These are phyloP conservation scores for Lathyrus sativus DNA, from an alignment of 306 rosid genomes.

Conservation along the genomic window DNA sequence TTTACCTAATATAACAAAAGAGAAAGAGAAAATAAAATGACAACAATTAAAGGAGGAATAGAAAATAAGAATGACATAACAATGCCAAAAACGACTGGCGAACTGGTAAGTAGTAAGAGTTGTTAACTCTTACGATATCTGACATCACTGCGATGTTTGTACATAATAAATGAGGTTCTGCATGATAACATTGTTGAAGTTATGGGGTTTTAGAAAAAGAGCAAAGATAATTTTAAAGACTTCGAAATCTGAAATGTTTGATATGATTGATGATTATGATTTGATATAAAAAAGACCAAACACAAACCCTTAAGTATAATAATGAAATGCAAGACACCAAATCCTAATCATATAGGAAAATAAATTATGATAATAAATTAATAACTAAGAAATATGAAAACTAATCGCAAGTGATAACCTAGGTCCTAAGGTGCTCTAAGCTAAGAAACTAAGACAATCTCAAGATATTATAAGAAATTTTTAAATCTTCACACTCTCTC, in stretches of 20 bases:
- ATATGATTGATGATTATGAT: conserved; percentile 2
- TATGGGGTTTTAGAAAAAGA: conserved; percentile 8
- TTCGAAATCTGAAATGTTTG: not conserved
- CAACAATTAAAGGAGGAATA: conserved; percentile 29
- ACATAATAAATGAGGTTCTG: conserved; percentile 22
- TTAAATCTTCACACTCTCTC: not conserved
- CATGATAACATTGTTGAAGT: conserved; percentile 16
- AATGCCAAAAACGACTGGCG: conserved; percentile 1
- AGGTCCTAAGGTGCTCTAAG: not conserved
- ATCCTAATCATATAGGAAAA: conserved; percentile 12
- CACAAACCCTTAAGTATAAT: not conserved
- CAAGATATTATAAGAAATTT: not conserved
- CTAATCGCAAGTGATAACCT: not conserved
- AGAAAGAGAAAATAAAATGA: conserved; percentile 25
- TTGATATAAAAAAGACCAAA: not conserved
- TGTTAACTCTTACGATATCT: not conserved
- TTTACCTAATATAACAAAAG: conserved; percentile 66
- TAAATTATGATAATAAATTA: not conserved
- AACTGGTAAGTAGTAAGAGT: conserved; percentile 11
- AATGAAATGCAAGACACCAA: conserved; percentile 5
- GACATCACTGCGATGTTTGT: conserved; percentile 14
- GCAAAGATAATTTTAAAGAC: not conserved
- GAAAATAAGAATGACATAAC: conserved; percentile 31
- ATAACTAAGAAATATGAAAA: conserved; percentile 8
- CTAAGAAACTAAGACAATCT: not conserved